These are phyloP conservation scores for Limonium bicolor DNA, from an alignment of 148 eudicot species.

Conservation along the genomic window DNA sequence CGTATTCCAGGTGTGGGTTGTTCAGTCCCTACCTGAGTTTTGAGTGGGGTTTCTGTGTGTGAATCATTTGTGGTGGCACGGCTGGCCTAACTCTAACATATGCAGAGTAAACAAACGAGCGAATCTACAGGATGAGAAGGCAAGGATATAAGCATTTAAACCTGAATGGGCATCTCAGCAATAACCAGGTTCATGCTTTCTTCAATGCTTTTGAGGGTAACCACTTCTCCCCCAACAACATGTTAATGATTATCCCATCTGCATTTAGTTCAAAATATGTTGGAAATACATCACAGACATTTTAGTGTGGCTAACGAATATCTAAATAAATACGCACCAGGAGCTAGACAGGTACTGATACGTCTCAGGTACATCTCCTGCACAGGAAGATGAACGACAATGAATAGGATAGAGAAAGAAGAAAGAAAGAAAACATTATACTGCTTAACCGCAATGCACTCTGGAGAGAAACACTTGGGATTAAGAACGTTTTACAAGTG, in stretches of 20 bases:
- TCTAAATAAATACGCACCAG: constrained; percentile 28
- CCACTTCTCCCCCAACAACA: constrained; percentile 94
- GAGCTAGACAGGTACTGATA: constrained; percentile 64
- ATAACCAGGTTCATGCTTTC: constrained; percentile 62
- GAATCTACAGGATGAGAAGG: too few species aligned
- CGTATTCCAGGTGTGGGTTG: too few species aligned
- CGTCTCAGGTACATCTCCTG: constrained; percentile 80
- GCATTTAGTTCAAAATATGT: constrained; percentile 6
- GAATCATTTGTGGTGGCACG: too few species aligned
- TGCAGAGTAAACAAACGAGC: too few species aligned
- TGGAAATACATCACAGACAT: neutral
- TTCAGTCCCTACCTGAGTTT: too few species aligned
- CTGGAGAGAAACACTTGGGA: too few species aligned
- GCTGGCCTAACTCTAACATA: too few species aligned
- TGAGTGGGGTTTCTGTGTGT: too few species aligned
- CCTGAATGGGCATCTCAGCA: constrained; percentile 67
- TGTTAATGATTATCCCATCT: constrained; percentile 82
- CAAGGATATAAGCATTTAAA: too few species aligned
- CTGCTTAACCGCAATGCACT: too few species aligned
- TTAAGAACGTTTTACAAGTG: too few species aligned
- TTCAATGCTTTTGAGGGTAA: constrained; percentile 62
- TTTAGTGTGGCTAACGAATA: neutral
- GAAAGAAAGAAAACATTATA: too few species aligned
- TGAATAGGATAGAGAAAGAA: neutral
- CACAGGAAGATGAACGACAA: constrained; percentile 4